Conservation (phyloP, 345 rosid species). For the Mallotus nudiflorus region DNA sequence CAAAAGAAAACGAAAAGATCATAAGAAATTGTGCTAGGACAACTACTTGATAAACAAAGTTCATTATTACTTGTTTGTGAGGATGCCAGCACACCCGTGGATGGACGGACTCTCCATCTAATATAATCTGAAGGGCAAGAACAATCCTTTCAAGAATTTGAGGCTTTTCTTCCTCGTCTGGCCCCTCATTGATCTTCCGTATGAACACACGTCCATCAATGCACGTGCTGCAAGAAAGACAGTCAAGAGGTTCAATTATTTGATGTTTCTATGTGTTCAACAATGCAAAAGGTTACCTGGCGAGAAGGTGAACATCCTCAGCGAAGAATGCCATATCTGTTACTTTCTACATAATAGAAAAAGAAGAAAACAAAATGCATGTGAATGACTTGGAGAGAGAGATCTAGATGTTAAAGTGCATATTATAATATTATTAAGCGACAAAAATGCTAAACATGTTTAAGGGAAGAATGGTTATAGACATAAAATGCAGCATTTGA, state of each 20-base stretch:
- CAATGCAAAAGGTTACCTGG: conserved; percentile 52
- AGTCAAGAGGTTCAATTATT: conserved; percentile 11
- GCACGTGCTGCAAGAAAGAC: conserved; percentile 51
- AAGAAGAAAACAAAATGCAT: not conserved
- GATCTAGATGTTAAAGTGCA: not conserved
- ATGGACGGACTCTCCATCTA: conserved; percentile 53
- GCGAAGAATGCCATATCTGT: conserved; percentile 95
- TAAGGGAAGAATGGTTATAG: not conserved
- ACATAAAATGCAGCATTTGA: not conserved
- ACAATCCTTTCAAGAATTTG: conserved; percentile 64
- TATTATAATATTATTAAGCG: not conserved
- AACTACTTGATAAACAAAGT: not conserved
- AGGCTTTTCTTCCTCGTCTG: conserved; percentile 68
- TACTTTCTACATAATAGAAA: conserved; percentile 58
- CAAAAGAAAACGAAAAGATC: not conserved
- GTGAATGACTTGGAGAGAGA: conserved; percentile 5
- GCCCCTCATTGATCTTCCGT: conserved; percentile 79
- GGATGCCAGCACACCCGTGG: conserved; percentile 95
- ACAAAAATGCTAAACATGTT: no score
- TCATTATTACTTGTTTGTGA: conserved; percentile 72
- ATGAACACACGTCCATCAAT: conserved; percentile 72
- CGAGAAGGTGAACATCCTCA: conserved; percentile 89
- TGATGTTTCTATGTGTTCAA: not conserved
- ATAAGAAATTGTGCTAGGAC: not conserved
- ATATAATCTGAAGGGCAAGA: conserved; percentile 62